A percentile compares a stretch with the other conserved stretches of the same genome.
phyloP scores from a whole-genome alignment of 768 basidiomycete species.

The Tremella fuciformis region DNA sequence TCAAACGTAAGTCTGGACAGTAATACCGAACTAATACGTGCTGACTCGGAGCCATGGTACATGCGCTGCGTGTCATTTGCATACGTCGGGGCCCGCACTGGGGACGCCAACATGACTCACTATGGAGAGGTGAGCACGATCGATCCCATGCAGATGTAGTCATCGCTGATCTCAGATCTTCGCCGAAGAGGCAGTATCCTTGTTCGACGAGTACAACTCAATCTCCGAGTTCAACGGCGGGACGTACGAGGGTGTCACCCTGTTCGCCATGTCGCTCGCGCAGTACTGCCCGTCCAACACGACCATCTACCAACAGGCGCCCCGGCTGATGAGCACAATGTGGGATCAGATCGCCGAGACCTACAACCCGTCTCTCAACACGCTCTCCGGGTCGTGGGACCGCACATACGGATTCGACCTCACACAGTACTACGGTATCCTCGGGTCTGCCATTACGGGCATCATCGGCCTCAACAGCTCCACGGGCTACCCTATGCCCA shows the following conservation, averaged over 20 bases:
- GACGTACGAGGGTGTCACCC: constrained; percentile 27
- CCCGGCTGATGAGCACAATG: constrained; percentile 11
- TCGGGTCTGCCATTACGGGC: constrained; percentile 10
- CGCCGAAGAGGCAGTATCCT: constrained; percentile 8
- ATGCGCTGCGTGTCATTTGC: constrained; percentile 19
- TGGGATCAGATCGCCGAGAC: constrained; percentile 21
- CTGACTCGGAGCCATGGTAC: constrained; percentile 20
- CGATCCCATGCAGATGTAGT: neutral
- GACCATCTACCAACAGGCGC: constrained; percentile 12
- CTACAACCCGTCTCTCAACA: constrained; percentile 26
- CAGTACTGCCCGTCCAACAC: constrained; percentile 18
- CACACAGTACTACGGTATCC: constrained; percentile 23
- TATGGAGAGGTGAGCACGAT: constrained; percentile 15
- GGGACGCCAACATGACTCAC: constrained; percentile 7
- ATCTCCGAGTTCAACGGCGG: constrained; percentile 21
- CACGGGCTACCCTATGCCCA: constrained; percentile 4
- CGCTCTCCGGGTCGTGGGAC: constrained; percentile 27
- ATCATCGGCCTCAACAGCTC: constrained; percentile 13
- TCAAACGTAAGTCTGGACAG: constrained; percentile 13
- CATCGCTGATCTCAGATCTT: constrained; percentile 10
- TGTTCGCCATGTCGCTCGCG: constrained; percentile 18
- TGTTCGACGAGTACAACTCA: constrained; percentile 18
- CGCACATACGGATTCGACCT: constrained; percentile 24
- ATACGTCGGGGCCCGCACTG: constrained; percentile 6
- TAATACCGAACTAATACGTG: neutral